A percentile compares a stretch with the other conserved stretches of the same genome.
phyloP scores from a whole-genome alignment of 1,284 basidiomycete species.

The Leccinum fallax region DNA sequence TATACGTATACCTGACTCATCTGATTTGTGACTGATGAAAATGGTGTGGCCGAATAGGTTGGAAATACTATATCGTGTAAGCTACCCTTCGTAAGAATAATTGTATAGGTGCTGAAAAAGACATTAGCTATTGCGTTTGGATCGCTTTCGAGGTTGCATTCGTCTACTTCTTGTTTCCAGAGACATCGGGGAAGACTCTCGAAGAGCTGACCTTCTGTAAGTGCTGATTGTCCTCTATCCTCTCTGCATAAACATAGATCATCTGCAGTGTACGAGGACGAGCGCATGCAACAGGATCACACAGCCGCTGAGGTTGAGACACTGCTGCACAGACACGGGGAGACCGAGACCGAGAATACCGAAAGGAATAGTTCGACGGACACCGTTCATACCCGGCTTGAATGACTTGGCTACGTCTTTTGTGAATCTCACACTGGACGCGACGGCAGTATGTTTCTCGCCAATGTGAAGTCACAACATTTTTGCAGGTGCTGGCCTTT shows the following conservation, averaged over 20 bases:
- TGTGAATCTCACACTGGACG: not conserved
- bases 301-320: not conserved
- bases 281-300: not conserved
- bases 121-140: slow-evolving; percentile 43
- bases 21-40: not conserved
- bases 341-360: not conserved
- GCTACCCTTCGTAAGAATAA: not conserved
- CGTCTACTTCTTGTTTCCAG: slow-evolving; percentile 56
- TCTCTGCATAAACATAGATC: not conserved
- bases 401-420: not conserved
- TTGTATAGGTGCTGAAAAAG: not conserved
- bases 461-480: not conserved
- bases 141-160: slow-evolving; percentile 48
- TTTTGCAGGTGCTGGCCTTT: not conserved
- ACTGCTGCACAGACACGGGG: not conserved
- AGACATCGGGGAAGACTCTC: slow-evolving; percentile 52
- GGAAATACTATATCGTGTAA: slow-evolving; percentile 21
- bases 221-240: slow-evolving; percentile 24
- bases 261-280: slow-evolving; percentile 14
- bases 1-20: not conserved
- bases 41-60: slow-evolving; percentile 1
- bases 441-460: not conserved
- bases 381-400: not conserved
- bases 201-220: slow-evolving; percentile 63
- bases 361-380: not conserved